Conservation (phyloP, 148 eudicot species). For the Heliosperma pusillum region DNA sequence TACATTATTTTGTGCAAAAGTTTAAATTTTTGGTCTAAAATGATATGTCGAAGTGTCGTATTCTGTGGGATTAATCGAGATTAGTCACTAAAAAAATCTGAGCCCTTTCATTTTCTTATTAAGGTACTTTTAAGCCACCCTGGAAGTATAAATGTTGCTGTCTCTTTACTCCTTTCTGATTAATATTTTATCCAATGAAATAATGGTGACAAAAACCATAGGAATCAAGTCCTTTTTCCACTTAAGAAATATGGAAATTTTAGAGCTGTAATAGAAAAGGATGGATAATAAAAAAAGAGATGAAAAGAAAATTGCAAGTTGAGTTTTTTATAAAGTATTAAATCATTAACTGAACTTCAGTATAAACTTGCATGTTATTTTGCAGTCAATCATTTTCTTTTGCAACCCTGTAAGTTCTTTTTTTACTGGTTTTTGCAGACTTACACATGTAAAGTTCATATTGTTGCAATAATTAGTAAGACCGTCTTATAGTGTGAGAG, state of each 20-base stretch:
- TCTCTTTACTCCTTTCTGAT: conserved; percentile 9
- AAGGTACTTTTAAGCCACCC: conserved; percentile 21
- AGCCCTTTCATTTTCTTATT: conserved; percentile 7
- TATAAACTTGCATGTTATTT: conserved; percentile 32
- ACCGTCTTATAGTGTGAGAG: too few species aligned
- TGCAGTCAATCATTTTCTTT: conserved; percentile 23
- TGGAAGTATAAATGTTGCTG: conserved; percentile 29
- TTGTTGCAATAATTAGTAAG: neutral
- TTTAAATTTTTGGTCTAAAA: too few species aligned
- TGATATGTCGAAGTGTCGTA: neutral
- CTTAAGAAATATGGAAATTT: conserved; percentile 21
- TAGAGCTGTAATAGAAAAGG: conserved; percentile 29
- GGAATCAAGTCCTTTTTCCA: conserved; percentile 49
- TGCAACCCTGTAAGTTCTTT: conserved; percentile 8
- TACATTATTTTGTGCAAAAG: too few species aligned
- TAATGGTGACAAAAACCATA: conserved; percentile 44
- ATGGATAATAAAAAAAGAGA: conserved; percentile 22
- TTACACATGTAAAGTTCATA: conserved; percentile 39
- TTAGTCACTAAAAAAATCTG: conserved; percentile 6
- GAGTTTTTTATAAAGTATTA: conserved; percentile 16
- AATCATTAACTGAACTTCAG: conserved; percentile 47
- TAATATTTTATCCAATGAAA: conserved; percentile 10
- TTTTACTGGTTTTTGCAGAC: conserved; percentile 46
- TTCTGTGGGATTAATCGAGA: too few species aligned
- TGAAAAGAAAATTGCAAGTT: conserved; percentile 24